Evolutionary conservation across 2,329 filamentous ascomycete genomes (phyloP).

Genomic region (Paecilomyces formosus): DNA sequence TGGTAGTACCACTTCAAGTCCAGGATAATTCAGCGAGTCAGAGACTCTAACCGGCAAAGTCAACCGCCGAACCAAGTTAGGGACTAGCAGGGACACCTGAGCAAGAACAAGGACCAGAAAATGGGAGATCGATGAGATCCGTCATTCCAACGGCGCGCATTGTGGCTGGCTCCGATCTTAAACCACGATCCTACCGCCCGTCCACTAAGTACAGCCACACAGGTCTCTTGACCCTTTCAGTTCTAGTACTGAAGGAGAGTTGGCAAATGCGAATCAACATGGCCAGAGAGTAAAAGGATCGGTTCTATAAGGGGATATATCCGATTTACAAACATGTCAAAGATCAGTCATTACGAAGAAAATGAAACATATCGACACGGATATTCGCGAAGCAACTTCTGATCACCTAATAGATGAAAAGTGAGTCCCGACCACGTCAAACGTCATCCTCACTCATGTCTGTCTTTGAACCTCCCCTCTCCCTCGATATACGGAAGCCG

Average conservation of each 20-base stretch:
- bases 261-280: neutral
- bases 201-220: neutral
- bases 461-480: neutral
- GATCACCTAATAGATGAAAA: too few species aligned
- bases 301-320: neutral
- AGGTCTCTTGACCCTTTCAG: neutral
- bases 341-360: neutral
- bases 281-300: neutral
- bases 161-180: neutral
- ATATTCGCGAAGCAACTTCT: neutral
- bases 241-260: neutral
- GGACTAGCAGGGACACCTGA: neutral
- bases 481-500: neutral
- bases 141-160: neutral
- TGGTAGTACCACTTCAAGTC: neutral
- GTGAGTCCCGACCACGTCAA: too few species aligned
- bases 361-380: neutral
- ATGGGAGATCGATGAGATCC: slow-evolving; percentile 1
- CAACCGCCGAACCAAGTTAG: neutral
- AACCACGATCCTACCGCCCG: neutral
- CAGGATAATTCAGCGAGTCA: neutral
- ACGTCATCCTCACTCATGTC: neutral
- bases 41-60: neutral
- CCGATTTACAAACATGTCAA: neutral
- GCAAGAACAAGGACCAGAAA: neutral